phyloP scores from a whole-genome alignment of 2,329 filamentous ascomycete species.

The Talaromyces sp. region DNA sequence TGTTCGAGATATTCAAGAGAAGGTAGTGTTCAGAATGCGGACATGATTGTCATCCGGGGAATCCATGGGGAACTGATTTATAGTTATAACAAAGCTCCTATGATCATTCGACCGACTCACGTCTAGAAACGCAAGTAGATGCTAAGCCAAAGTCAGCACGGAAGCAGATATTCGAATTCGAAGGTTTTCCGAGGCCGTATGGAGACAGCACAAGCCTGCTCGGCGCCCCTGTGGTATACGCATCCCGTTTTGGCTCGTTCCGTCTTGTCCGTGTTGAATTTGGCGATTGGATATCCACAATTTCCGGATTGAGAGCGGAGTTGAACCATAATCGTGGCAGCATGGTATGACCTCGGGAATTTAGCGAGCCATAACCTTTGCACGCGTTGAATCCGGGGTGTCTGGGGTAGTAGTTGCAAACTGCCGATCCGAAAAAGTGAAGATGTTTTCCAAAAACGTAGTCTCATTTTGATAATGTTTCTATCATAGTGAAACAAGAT shows the following conservation, averaged over 20 bases:
- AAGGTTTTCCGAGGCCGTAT: neutral
- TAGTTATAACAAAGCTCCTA: neutral
- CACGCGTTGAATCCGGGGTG: neutral
- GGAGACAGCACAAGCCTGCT: neutral
- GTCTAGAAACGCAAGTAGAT: neutral
- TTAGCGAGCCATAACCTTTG: neutral
- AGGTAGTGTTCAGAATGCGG: neutral
- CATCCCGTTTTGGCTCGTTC: neutral
- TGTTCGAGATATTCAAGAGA: neutral
- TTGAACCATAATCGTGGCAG: neutral
- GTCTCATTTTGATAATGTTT: no score
- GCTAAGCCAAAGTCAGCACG: neutral
- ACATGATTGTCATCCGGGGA: neutral
- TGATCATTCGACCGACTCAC: neutral
- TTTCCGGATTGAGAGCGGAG: neutral
- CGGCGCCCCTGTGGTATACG: neutral
- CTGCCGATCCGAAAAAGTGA: neutral
- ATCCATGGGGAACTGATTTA: neutral
- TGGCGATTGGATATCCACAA: neutral
- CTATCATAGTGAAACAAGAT: neutral
- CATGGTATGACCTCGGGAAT: neutral
- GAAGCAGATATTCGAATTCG: neutral
- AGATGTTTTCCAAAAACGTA: neutral
- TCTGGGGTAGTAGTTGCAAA: neutral
- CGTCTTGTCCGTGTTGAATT: slow-evolving; percentile 1